Conservation (phyloP, 805 yeast genomes). For the Kregervanrija fluxuum region DNA sequence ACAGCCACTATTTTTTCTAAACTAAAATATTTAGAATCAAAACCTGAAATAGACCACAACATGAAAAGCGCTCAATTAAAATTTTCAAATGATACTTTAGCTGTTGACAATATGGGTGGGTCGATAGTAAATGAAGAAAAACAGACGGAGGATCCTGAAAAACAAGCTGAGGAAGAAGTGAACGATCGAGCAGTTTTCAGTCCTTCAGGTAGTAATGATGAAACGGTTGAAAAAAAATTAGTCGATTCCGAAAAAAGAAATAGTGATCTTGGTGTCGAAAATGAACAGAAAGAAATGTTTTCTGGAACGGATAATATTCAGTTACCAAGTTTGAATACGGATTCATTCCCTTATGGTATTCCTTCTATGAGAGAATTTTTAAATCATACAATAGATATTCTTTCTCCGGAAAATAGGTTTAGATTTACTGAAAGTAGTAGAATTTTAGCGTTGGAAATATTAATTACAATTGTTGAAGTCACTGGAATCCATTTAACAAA, state of each 20-base stretch:
- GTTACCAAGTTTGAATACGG: constrained; percentile 13
- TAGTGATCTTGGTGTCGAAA: not conserved
- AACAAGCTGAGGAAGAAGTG: not conserved
- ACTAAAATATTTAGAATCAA: constrained; percentile 43
- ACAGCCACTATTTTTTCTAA: constrained; percentile 62
- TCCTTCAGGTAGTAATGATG: not conserved
- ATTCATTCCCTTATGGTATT: constrained; percentile 55
- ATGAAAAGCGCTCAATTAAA: constrained; percentile 21
- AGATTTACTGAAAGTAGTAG: constrained; percentile 85
- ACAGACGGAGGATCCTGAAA: not conserved
- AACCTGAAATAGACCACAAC: constrained; percentile 23
- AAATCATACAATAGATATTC: constrained; percentile 66
- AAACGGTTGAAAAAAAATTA: constrained; percentile 2
- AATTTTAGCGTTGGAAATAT: constrained; percentile 69
- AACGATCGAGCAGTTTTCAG: too few species aligned
- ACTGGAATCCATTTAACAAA: constrained; percentile 55
- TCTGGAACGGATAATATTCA: constrained; percentile 1
- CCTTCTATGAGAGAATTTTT: constrained; percentile 71
- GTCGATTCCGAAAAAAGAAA: constrained; percentile 1
- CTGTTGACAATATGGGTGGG: constrained; percentile 56
- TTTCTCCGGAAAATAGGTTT: constrained; percentile 74
- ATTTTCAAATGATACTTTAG: constrained; percentile 29
- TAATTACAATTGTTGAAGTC: constrained; percentile 76
- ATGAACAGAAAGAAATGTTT: not conserved
- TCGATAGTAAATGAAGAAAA: constrained; percentile 18